Conservation (phyloP, 768 basidiomycete species). For the Calocybe indica region DNA sequence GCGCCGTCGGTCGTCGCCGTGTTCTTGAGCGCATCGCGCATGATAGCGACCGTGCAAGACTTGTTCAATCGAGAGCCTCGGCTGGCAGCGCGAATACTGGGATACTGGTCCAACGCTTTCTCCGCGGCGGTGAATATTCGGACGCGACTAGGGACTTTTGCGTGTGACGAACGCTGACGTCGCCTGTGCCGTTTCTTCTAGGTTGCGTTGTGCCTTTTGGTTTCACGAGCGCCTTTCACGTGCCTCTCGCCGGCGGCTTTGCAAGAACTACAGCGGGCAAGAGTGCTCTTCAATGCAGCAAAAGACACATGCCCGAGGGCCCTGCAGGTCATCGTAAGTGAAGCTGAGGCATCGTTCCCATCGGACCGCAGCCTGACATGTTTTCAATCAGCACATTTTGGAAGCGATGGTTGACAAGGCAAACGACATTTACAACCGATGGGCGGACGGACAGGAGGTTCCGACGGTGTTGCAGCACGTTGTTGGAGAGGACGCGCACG, state of each 20-base stretch:
- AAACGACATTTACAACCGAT: slow-evolving; percentile 42
- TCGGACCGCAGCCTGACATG: background rate
- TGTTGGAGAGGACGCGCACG: slow-evolving; percentile 12
- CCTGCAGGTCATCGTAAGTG: slow-evolving; percentile 38
- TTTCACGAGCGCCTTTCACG: slow-evolving; percentile 63
- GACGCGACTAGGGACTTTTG: too few species aligned
- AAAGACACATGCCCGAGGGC: slow-evolving; percentile 41
- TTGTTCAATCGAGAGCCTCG: slow-evolving; percentile 54
- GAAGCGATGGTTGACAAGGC: slow-evolving; percentile 47
- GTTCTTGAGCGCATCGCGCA: slow-evolving; percentile 55
- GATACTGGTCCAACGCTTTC: slow-evolving; percentile 50
- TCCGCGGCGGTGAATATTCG: slow-evolving; percentile 38
- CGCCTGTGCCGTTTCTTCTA: slow-evolving; percentile 11
- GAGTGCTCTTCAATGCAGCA: slow-evolving; percentile 37
- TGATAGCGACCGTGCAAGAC: slow-evolving; percentile 55
- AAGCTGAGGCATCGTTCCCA: background rate
- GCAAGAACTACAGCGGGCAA: slow-evolving; percentile 50
- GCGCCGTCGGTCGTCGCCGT: slow-evolving; percentile 68
- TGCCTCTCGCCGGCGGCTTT: slow-evolving; percentile 58
- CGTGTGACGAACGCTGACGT: background rate
- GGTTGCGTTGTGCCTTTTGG: slow-evolving; percentile 47
- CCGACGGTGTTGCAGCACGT: slow-evolving; percentile 32
- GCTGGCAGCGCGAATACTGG: slow-evolving; percentile 46
- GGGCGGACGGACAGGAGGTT: slow-evolving; percentile 39
- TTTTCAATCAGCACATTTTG: slow-evolving; percentile 32